A percentile compares a stretch with the other conserved stretches of the same genome.
These are phyloP conservation scores for Podospora pseudopauciseta DNA, from an alignment of 495 filamentous ascomycete species.

Conservation along the genomic window DNA sequence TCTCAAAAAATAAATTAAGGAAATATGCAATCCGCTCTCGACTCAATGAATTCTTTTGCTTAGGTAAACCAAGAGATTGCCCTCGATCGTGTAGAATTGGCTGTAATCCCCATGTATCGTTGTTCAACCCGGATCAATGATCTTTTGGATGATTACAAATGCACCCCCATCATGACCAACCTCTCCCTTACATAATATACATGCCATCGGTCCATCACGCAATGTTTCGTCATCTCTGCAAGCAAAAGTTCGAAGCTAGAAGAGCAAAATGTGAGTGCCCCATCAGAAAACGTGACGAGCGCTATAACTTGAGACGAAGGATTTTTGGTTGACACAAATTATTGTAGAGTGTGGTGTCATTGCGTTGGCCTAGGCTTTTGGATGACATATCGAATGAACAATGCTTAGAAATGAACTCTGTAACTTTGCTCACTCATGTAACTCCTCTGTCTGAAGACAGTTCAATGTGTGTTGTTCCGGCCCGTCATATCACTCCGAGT, in stretches of 20 bases:
- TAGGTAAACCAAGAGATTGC: too few relatives aligned
- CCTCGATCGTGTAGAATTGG: too few relatives aligned
- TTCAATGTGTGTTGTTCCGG: background rate
- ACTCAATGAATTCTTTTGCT: too few relatives aligned
- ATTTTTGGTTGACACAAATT: too few relatives aligned
- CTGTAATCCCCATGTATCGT: too few relatives aligned
- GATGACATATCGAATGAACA: background rate
- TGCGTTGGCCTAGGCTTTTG: background rate
- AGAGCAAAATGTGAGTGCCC: background rate
- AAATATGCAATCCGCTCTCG: too few relatives aligned
- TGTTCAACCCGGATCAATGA: too few relatives aligned
- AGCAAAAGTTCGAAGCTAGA: background rate
- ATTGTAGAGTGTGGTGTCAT: background rate
- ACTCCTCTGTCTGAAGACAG: too few relatives aligned
- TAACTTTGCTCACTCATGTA: background rate
- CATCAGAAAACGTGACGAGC: background rate
- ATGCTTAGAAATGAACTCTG: background rate
- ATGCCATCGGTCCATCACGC: background rate
- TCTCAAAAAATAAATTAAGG: too few relatives aligned
- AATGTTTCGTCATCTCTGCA: background rate
- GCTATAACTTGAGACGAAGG: background rate
- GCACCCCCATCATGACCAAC: background rate
- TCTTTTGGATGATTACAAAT: background rate
- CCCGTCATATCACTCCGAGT: background rate
- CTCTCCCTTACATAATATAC: too few relatives aligned